Evolutionary conservation across 768 basidiomycete genomes (phyloP), one percentile per base, ranked within the genome.

Genomic region (Porphyrellus cyaneotinctus): DNA sequence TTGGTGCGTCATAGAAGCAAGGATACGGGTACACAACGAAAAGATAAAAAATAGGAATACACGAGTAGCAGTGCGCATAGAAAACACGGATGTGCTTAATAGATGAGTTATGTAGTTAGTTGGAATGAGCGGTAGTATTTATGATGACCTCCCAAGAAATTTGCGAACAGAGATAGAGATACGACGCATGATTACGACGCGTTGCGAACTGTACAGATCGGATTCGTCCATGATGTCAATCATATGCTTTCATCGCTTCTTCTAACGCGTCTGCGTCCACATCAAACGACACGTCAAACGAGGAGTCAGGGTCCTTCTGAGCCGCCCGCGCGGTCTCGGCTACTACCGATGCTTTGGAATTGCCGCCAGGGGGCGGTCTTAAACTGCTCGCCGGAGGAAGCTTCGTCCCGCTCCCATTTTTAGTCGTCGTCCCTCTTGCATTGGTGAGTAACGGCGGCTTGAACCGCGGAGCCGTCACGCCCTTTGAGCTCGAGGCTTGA

Each of bases 251-350:
- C 69, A 69, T 69, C 6, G 63, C 56, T 46, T 66, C 67, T 51
- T 69, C 67, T n/a, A 70, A 48, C 1, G 55, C 58, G 24, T 69
- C 67, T 2, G 46, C 49, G 33, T 69, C 67, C 56, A 69, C 12
- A 24, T 59, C 67, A 47, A 69, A 70, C 12, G 67, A 69, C 15
- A 69, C 33, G 32, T 70, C 67, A 33, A 69, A 69, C 0, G 67
- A 69, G 22, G 69, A 69, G 30, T 70, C 69, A 5, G 63, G 45
- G 20, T 67, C 66, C 38, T 51, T 47, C 3, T 28, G 28, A 11
- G 6, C 12, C 18, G n/a, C 28, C 12, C 8, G 26, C 24, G 31
- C 23, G 5, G 28, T 46, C 22, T 50, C 36, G 18, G 36, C 35
- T 24, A 30, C 43, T 7, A 32, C n/a, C n/a, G n/a, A 12, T 2